Conservation (phyloP, 1,284 basidiomycete genomes). For the Cutaneotrichosporon curvatum region DNA sequence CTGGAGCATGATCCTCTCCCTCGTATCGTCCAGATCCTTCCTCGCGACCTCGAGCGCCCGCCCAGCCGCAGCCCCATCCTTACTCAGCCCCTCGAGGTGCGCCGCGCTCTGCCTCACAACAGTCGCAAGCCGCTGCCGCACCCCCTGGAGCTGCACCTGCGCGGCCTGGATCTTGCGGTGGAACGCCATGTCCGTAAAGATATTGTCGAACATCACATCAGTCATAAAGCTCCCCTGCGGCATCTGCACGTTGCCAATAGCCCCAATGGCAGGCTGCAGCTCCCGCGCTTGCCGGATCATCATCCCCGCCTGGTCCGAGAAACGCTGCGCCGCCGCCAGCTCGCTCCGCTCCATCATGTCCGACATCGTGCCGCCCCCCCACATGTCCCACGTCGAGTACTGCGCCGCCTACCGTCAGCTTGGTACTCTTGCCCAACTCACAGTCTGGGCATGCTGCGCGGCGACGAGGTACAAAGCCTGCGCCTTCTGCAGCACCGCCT, state of each 20-base stretch:
- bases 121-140: too few species aligned
- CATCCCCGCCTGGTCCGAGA: constrained; percentile 18
- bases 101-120: constrained; percentile 2
- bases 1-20: constrained; percentile 7
- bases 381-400: constrained; percentile 9
- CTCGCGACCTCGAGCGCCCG: constrained; percentile 6
- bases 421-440: neutral
- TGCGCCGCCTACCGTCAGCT: constrained; percentile 4
- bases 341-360: constrained; percentile 18
- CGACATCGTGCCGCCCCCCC: constrained; percentile 7
- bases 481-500: constrained; percentile 12
- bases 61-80: neutral
- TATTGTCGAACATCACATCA: constrained; percentile 26
- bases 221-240: constrained; percentile 19
- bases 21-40: constrained; percentile 4
- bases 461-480: neutral
- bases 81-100: neutral
- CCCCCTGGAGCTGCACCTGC: neutral
- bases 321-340: constrained; percentile 19
- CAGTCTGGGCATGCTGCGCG: neutral
- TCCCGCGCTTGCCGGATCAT: constrained; percentile 19
- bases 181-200: constrained; percentile 22
- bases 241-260: constrained; percentile 10
- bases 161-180: constrained; percentile 16
- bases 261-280: constrained; percentile 17